phyloP scores from a whole-genome alignment of 78 protist species.

The Cavenderia fasciculata region DNA sequence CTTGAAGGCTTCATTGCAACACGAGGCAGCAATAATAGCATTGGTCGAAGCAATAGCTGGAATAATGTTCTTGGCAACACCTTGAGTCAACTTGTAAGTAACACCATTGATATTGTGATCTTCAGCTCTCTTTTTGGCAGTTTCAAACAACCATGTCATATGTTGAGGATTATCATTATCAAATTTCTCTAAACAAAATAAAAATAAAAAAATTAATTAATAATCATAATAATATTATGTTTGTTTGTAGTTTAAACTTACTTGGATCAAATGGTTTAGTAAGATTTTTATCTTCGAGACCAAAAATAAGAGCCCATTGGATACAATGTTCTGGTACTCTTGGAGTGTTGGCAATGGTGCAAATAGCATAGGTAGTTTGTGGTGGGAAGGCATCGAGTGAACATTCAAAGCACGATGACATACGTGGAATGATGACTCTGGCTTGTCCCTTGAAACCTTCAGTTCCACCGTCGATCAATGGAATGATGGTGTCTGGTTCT shows the following conservation, averaged over 20 bases:
- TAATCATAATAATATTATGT: neutral
- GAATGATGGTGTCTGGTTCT: constrained; percentile 84
- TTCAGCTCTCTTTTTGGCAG: constrained; percentile 89
- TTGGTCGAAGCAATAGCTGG: constrained; percentile 99
- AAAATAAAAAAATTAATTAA: neutral
- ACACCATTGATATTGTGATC: constrained; percentile 94
- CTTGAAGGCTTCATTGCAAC: constrained; percentile 94
- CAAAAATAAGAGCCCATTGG: constrained; percentile 88
- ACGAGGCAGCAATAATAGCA: constrained; percentile 97
- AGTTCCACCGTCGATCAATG: constrained; percentile 98
- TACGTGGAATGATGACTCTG: constrained; percentile 92
- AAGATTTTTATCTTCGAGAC: constrained; percentile 1
- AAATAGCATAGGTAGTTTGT: constrained; percentile 91
- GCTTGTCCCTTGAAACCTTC: constrained; percentile 98
- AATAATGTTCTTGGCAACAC: constrained; percentile 96
- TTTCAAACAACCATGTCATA: constrained; percentile 92
- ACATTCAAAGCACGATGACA: constrained; percentile 97
- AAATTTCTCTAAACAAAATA: constrained; percentile 2
- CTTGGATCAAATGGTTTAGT: constrained; percentile 70
- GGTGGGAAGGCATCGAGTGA: constrained; percentile 94
- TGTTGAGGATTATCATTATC: constrained; percentile 96
- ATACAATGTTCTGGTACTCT: constrained; percentile 97
- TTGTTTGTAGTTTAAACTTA: neutral
- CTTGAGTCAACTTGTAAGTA: constrained; percentile 91
- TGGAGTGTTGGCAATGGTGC: constrained; percentile 97